Conservation (phyloP, 306 rosid genomes). For the Prinsepia uniflora region DNA sequence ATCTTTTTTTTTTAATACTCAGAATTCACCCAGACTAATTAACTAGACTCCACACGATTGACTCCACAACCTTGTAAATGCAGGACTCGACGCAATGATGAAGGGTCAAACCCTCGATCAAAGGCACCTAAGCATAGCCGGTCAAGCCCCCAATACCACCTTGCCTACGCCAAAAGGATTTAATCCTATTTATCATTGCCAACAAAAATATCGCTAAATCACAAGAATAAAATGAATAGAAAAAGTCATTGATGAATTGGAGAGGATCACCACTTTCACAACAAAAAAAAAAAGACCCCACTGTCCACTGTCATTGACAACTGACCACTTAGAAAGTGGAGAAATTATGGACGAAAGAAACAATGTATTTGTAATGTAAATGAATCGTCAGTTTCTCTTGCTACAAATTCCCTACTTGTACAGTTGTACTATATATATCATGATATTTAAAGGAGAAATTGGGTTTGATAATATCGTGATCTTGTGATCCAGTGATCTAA, state of each 20-base stretch:
- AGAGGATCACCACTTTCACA: constrained; percentile 27
- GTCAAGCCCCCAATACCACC: too few relatives aligned
- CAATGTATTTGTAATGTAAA: not conserved
- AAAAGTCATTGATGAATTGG: constrained; percentile 15
- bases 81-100: too few relatives aligned
- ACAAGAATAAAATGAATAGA: not conserved
- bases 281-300: not conserved
- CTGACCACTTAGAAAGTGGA: not conserved
- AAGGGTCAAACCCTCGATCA: too few relatives aligned
- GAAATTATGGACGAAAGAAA: not conserved
- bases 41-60: too few relatives aligned
- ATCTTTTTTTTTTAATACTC: too few relatives aligned
- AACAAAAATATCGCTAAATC: too few relatives aligned
- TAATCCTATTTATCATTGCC: too few relatives aligned
- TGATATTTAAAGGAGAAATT: not conserved
- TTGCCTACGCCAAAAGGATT: too few relatives aligned
- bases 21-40: too few relatives aligned
- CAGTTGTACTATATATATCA: not conserved
- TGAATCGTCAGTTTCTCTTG: not conserved
- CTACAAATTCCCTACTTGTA: not conserved
- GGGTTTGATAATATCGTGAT: constrained; percentile 15
- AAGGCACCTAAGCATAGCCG: too few relatives aligned
- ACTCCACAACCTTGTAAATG: too few relatives aligned
- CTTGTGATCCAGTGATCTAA: constrained; percentile 15
- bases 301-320: constrained; percentile 19